Base-by-base conservation (phyloP, 2,329 filamentous ascomycete species). In the Monosporascus sp. region DNA sequence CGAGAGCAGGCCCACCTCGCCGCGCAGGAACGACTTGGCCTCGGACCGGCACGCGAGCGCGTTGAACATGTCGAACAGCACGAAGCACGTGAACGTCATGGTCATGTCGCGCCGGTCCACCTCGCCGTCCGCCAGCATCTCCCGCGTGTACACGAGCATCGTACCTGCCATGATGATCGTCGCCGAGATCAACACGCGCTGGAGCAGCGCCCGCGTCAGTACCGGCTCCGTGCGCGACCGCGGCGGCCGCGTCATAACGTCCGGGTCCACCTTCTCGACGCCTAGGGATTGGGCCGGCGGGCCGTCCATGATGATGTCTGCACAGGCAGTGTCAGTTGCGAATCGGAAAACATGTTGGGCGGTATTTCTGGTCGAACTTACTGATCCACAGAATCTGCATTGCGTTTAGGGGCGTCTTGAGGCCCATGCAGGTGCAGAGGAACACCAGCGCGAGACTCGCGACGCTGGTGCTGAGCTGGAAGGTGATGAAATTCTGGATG, bases 321-420 rank as follows among this genome's bases (percentile, higher is more conserved):
- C 3, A 61, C 31, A 11, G 50, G 31, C 27, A 64, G 56, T 47
- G 17, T 6, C 47, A 35, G 17, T 25, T 38, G 9, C 5, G 9
- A 14, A 35, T 35, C 31, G 31, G 11, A 27, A 27, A 27, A 27
- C 2, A 3, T 14, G 11, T 14, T 35, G 11, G 4, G 11, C 9
- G 11, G 31, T 35, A 14, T 35, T 35, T 41, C 24, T 3, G 17
- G 47, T 37, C 15, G 1, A 14, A 82, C 90, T 75, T 76, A 97
- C 93, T 99, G 66, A 99, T 99, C 94, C 94, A 99, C 43, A 99
- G 81, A 75, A 99, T 99, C 75, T 99, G 94, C 94, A 99, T 99
- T 48, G 94, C 91, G 69, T 99, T 99, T 55, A 99, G 79, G 46
- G 94, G 95, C 68, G 94, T 96, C 72, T 90, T 92, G 75, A 95